Conservation (phyloP, 352 stramenopile species). For the Phytophthora ramorum region DNA sequence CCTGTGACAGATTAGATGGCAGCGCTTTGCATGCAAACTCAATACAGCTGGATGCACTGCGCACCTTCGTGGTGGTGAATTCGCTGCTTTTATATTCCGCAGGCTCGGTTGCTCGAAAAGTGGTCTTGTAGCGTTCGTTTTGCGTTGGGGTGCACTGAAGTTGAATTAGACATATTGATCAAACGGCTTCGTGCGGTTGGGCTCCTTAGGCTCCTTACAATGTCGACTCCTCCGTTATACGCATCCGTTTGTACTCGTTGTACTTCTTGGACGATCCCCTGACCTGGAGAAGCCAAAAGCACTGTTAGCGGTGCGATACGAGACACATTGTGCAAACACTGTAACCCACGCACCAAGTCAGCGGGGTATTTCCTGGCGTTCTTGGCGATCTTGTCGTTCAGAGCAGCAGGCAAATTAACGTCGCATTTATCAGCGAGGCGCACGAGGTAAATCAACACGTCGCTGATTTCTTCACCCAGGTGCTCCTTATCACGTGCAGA, state of each 20-base stretch:
- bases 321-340: neutral
- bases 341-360: constrained; percentile 33
- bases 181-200: neutral
- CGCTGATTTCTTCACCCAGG: constrained; percentile 95
- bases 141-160: neutral
- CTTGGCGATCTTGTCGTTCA: constrained; percentile 94
- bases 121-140: neutral
- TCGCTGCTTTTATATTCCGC: constrained; percentile 34
- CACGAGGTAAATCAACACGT: constrained; percentile 98
- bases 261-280: constrained; percentile 81
- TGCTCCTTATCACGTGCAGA: constrained; percentile 87
- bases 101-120: neutral
- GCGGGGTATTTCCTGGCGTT: constrained; percentile 89
- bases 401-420: constrained; percentile 87
- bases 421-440: constrained; percentile 93
- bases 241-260: constrained; percentile 80
- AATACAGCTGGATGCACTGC: constrained; percentile 39
- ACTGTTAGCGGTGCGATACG: neutral
- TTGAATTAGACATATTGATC: constrained; percentile 3
- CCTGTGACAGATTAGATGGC: constrained; percentile 26
- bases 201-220: constrained; percentile 35
- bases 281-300: constrained; percentile 39
- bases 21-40: constrained; percentile 29
- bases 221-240: constrained; percentile 51
- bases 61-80: constrained; percentile 30